These are phyloP conservation scores for Artemisia tridentata DNA, from an alignment of 129 eudicot genomes.

Conservation along the genomic window DNA sequence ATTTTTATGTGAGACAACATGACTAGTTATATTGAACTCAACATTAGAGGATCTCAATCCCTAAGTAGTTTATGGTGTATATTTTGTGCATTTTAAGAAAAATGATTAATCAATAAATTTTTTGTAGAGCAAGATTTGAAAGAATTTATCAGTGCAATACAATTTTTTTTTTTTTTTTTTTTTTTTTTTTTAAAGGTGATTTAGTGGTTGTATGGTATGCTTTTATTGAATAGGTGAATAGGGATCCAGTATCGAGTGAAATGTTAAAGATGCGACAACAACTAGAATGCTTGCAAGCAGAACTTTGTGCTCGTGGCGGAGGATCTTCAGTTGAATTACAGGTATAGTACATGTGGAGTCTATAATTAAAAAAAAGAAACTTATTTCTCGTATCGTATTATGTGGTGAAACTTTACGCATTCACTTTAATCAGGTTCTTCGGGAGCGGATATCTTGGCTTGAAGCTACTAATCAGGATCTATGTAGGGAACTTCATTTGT, in stretches of 20 bases:
- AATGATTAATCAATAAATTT: too few species aligned
- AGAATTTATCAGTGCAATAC: not conserved
- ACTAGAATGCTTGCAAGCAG: slow-evolving; percentile 92
- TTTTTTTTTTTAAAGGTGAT: not conserved
- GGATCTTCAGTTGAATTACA: slow-evolving; percentile 81
- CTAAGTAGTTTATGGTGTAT: slow-evolving; percentile 37
- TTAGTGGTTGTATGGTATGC: not conserved
- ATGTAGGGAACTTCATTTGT: slow-evolving; percentile 68
- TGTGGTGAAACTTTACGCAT: not conserved
- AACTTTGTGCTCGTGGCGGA: slow-evolving; percentile 94
- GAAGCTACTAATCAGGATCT: slow-evolving; percentile 93
- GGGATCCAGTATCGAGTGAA: slow-evolving; percentile 95
- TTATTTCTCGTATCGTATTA: not conserved
- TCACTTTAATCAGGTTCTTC: slow-evolving; percentile 49
- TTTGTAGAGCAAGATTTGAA: too few species aligned
- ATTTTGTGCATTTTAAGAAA: too few species aligned
- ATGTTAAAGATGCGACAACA: slow-evolving; percentile 99
- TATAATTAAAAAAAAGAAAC: not conserved
- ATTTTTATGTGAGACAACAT: too few species aligned
- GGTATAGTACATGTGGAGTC: slow-evolving; percentile 30
- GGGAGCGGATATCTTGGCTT: slow-evolving; percentile 86
- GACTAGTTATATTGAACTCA: too few species aligned
- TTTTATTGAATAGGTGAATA: slow-evolving; percentile 61
- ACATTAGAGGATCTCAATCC: too few species aligned
- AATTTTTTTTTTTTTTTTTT: not conserved